Base-by-base conservation (phyloP, 2,329 filamentous ascomycete species). In the Laburnicola sp. region DNA sequence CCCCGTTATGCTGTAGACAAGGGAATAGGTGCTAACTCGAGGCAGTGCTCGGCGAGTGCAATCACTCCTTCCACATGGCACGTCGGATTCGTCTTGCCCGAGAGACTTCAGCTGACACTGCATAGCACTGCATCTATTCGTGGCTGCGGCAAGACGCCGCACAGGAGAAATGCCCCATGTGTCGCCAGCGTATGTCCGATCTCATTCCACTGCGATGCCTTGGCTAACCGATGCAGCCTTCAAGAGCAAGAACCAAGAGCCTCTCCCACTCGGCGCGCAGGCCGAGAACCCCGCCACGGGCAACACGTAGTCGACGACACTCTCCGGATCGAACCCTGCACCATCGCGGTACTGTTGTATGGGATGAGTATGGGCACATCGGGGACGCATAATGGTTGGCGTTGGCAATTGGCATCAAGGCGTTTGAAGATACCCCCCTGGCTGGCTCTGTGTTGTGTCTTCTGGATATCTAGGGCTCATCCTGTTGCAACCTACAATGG, bases 1-100 rank as follows among this genome's bases (percentile, higher is more conserved):
- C 16, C 16, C 16, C 16, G 16, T 37, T 9, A 43, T 31, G 36
- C 26, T 8, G 50, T 4, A 16, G 23, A 3, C 16, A 26, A 21
- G 16, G 28, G n/a, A 21, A 25, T 11, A 26, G 4, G 22, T 47
- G 35, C 58, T 69, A 46, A 70, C 32, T 7, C 31, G 6, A 21
- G 48, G 16, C 32, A 97, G 93, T 97, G 60, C 92, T 94, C 54
- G 94, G 94, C 37, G 95, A 93, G 78, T 99, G 94, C 75, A 93
- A 91, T 4, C 94, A 99, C 74, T 96, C 91, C 57, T 99, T 99
- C 70, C 94, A 99, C 75, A 95, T 96, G 89, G 91, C 95, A 74
- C 32, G 51, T 40, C 23, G 21, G 23, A 2, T 16, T 27, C 26
- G 42, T 2, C 16, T 35, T 21, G 28, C 6, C 8, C 30, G 21